Evolutionary conservation across 1,284 basidiomycete species (phyloP).

Genomic region (Leccinum proliferum): DNA sequence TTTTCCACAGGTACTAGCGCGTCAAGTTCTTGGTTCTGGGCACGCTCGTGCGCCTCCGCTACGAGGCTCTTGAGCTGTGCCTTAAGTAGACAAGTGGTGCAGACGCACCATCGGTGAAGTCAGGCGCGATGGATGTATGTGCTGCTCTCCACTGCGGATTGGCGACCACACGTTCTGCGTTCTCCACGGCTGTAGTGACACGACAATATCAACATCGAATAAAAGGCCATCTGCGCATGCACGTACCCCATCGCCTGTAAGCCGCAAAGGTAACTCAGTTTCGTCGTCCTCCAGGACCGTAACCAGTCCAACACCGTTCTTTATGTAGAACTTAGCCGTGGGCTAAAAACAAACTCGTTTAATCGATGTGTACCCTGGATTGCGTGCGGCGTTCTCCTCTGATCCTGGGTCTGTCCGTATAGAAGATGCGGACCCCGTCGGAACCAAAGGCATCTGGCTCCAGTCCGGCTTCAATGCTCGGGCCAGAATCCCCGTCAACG

Average conservation of each 20-base stretch:
- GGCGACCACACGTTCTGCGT: conserved; percentile 73
- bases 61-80: conserved; percentile 83
- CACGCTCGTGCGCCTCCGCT: conserved; percentile 69
- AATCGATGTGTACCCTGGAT: too few species aligned
- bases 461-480: conserved; percentile 2
- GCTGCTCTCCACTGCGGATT: conserved; percentile 80
- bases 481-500: background rate
- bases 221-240: conserved; percentile 6
- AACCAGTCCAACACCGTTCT: conserved; percentile 47
- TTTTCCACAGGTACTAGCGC: conserved; percentile 28
- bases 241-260: conserved; percentile 84
- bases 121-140: conserved; percentile 82
- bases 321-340: conserved; percentile 81
- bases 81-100: conserved; percentile 90
- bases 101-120: conserved; percentile 87
- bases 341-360: conserved; percentile 43
- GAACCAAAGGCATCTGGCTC: background rate
- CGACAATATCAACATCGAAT: background rate
- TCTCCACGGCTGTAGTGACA: conserved; percentile 66
- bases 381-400: too few species aligned
- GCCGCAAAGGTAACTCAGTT: conserved; percentile 69
- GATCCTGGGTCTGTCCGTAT: too few species aligned
- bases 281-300: conserved; percentile 75
- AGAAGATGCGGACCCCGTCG: too few species aligned
- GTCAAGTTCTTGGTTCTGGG: conserved; percentile 38